phyloP scores from a whole-genome alignment of 106 monocot genomes.

The Phalaenopsis aphrodite region DNA sequence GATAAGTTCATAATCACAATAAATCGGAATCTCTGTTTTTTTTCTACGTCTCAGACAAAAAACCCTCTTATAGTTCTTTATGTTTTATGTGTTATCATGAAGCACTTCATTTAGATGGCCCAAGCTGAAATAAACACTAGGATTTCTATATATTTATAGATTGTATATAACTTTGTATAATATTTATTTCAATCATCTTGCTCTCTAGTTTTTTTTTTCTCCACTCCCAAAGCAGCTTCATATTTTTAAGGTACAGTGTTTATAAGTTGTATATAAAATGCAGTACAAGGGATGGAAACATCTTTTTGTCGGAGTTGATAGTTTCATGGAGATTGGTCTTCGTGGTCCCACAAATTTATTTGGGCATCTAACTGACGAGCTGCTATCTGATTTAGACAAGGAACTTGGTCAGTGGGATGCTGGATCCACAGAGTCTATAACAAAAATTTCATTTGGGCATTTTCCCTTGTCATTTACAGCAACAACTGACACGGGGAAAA shows the following conservation, averaged over 20 bases:
- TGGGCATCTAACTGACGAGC: slow-evolving; percentile 80
- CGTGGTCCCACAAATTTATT: slow-evolving; percentile 95
- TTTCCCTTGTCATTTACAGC: slow-evolving; percentile 90
- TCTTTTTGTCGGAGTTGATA: slow-evolving; percentile 90
- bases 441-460: slow-evolving; percentile 88
- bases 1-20: not conserved
- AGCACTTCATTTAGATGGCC: not conserved
- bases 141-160: not conserved
- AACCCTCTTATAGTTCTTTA: not conserved
- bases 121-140: not conserved
- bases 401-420: slow-evolving; percentile 70
- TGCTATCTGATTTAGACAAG: slow-evolving; percentile 54
- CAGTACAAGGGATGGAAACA: slow-evolving; percentile 69
- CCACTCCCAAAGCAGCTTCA: not conserved
- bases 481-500: slow-evolving; percentile 51
- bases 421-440: slow-evolving; percentile 25
- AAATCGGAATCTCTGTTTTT: not conserved
- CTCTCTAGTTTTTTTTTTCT: not conserved
- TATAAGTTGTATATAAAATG: slow-evolving; percentile 11
- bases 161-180: not conserved
- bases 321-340: slow-evolving; percentile 56
- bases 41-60: not conserved
- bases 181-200: not conserved
- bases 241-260: not conserved
- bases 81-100: not conserved